Base-by-base conservation (phyloP, 106 monocot genomes). In the Platanthera zijinensis region DNA sequence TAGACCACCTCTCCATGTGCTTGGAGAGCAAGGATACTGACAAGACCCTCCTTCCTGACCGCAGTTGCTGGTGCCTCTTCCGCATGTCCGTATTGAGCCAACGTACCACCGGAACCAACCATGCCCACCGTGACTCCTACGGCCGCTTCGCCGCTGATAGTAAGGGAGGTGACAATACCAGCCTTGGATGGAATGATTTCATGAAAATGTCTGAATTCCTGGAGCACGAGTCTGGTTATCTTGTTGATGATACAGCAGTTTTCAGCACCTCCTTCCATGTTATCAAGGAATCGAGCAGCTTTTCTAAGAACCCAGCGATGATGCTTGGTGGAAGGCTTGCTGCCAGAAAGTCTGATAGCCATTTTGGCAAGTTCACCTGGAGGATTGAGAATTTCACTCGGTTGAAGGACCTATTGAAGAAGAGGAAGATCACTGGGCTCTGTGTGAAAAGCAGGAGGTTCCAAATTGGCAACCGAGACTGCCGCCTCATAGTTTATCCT, bases 11-110 rank as follows among this genome's bases (percentile, higher is more conserved):
- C 14, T 96, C 96, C 7, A 84, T 96, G 86, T 91, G 93, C 51
- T 78, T 96, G n/a, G 96, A 96, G 83, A 96, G 96, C 82, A 96
- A 96, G 84, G 96, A 96, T 54, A 83, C 87, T 6, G 87, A 92
- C 67, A 92, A 86, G 82, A 69, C 81, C 46, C 50, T 70, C 5
- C 47, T 57, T 50, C 69, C 88, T 3, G 96, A 96, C 15, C 80
- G 89, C 73, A 92, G 93, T 77, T 90, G 96, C 83, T 96, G 96
- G 96, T 90, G 92, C 80, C 82, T 96, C 74, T 96, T 96, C 68
- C 77, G 96, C 39, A 92, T 96, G 90, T 89, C 93, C 0, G 87
- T 91, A 8, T 83, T 96, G 59, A 87, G 84, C 82, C 96, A 96
- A 79, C 82, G 79, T 25, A 81, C 85, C 4, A 80, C 84, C 9